These are phyloP conservation scores for Macaranga tanarius DNA, from an alignment of 441 rosid genomes.

Conservation along the genomic window DNA sequence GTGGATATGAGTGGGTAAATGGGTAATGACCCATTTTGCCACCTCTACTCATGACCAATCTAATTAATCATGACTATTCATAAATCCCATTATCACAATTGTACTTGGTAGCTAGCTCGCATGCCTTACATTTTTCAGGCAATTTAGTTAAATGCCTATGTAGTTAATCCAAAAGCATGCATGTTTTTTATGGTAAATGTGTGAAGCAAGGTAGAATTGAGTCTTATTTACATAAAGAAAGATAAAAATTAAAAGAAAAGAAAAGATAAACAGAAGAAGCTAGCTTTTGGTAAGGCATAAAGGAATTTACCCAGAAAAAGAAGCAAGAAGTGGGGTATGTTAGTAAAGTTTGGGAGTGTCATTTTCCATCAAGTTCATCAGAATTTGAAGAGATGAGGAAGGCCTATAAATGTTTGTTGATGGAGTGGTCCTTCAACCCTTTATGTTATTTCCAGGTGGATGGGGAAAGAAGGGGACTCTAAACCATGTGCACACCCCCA, in stretches of 20 bases:
- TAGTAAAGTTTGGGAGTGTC: slow-evolving; percentile 11
- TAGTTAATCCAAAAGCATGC: not conserved
- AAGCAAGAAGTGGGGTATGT: not conserved
- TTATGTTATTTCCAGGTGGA: not conserved
- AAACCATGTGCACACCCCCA: slow-evolving; percentile 7
- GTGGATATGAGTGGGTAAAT: no score
- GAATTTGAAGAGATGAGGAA: not conserved
- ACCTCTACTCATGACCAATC: no score
- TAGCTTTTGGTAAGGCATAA: not conserved
- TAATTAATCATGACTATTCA: no score
- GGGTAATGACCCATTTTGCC: no score
- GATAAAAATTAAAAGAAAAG: no score
- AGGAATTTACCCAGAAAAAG: not conserved
- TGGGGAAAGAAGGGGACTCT: slow-evolving; percentile 10
- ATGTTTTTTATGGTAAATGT: not conserved
- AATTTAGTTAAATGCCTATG: no score
- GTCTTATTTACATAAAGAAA: not conserved
- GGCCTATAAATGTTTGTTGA: slow-evolving; percentile 8
- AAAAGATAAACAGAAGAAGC: not conserved
- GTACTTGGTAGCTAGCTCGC: no score
- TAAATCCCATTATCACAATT: no score
- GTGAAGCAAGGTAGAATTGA: not conserved
- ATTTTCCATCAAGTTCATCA: slow-evolving; percentile 17
- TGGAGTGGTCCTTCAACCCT: slow-evolving; percentile 12
- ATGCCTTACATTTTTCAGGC: no score